phyloP scores from a whole-genome alignment of 441 rosid genomes.

The Isatis lusitanica region DNA sequence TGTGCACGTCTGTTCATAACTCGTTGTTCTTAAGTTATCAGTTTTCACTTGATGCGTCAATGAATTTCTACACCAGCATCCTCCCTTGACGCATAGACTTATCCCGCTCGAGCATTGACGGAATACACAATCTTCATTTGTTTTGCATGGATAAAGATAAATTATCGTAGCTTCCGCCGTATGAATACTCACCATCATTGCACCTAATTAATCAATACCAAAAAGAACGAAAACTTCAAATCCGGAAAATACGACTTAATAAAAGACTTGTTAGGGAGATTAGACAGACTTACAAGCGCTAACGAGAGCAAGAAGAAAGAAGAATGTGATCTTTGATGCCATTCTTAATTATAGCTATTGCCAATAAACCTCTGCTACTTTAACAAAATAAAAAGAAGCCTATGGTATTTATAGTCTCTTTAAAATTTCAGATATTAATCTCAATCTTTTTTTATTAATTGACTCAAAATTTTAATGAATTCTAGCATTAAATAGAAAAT shows the following conservation, averaged over 20 bases:
- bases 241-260: background rate
- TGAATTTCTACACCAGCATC: constrained; percentile 15
- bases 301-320: background rate
- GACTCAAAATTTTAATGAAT: background rate
- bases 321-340: constrained; percentile 15
- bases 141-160: background rate
- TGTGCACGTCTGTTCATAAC: background rate
- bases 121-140: constrained; percentile 13
- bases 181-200: background rate
- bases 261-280: background rate
- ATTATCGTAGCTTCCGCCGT: background rate
- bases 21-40: background rate
- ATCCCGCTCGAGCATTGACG: constrained; percentile 17
- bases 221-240: background rate
- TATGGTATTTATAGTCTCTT: background rate
- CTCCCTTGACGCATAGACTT: constrained; percentile 9
- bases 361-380: background rate
- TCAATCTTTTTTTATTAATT: background rate
- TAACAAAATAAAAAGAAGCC: too few relatives aligned
- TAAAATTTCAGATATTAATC: background rate
- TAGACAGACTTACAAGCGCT: constrained; percentile 13
- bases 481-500: background rate
- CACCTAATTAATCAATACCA: background rate
- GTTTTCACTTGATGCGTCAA: background rate
- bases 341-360: constrained; percentile 8